Evolutionary conservation across 495 filamentous ascomycete genomes (phyloP).

Genomic region (Trichoderma virens): DNA sequence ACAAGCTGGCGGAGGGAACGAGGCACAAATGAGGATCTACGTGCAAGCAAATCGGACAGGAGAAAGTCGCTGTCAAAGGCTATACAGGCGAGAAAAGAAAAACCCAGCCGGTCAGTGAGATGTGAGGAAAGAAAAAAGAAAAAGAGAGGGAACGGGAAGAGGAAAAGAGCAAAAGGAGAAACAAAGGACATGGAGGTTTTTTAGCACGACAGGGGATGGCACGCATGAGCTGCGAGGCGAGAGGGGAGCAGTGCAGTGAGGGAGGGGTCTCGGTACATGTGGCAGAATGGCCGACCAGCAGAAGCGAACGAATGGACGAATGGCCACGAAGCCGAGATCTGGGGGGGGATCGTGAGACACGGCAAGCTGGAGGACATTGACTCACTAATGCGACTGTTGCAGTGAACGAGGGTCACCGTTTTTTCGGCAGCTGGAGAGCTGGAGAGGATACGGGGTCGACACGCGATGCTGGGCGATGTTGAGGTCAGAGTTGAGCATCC

Average conservation of each 20-base stretch:
- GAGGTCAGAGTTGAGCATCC: too few species aligned
- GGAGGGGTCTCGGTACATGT: conserved; percentile 1
- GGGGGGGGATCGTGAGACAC: neutral
- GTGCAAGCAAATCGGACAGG: neutral
- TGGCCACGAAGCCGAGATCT: neutral
- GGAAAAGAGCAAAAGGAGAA: neutral
- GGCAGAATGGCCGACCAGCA: neutral
- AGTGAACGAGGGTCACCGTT: neutral
- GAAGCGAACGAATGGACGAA: neutral
- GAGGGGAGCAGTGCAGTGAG: neutral
- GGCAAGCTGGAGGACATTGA: neutral
- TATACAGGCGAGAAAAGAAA: neutral
- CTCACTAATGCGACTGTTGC: neutral
- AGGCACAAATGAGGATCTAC: neutral
- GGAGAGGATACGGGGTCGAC: neutral
- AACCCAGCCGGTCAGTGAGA: neutral
- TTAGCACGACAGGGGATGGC: neutral
- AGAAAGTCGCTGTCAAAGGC: too few species aligned
- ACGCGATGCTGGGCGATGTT: too few species aligned
- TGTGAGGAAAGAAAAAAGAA: neutral
- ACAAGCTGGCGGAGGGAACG: neutral
- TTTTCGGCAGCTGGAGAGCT: neutral
- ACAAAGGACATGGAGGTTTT: neutral
- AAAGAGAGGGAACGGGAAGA: neutral
- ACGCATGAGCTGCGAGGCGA: neutral